These are phyloP conservation scores for Saccharomycopsis sp. DNA, from an alignment of 805 yeast species.

Conservation along the genomic window DNA sequence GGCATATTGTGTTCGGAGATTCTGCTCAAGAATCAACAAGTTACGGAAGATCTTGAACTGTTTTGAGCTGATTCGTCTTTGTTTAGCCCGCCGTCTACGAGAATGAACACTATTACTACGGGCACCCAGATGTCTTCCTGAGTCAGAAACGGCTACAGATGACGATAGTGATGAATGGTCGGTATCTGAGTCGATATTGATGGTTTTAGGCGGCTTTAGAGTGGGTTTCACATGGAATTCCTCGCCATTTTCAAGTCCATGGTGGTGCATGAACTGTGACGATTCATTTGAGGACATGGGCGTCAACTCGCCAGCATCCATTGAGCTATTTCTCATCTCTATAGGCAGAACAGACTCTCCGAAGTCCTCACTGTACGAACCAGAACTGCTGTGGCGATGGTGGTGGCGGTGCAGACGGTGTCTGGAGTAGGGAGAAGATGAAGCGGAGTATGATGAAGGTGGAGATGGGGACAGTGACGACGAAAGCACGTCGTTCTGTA, in stretches of 20 bases:
- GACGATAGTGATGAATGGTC: neutral
- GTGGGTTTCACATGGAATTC: neutral
- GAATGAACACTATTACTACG: neutral
- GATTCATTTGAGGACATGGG: constrained; percentile 11
- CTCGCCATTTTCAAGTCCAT: neutral
- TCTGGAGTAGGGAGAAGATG: neutral
- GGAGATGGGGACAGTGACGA: neutral
- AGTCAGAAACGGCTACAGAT: neutral
- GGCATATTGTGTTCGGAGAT: constrained; percentile 72
- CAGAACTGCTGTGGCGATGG: constrained; percentile 8
- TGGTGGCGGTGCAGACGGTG: neutral
- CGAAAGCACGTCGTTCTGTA: neutral
- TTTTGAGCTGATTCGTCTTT: constrained; percentile 6
- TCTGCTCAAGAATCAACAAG: constrained; percentile 77
- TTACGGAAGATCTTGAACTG: constrained; percentile 63
- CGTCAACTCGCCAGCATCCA: constrained; percentile 1
- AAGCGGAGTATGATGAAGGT: neutral
- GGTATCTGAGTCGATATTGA: neutral
- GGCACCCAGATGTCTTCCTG: neutral
- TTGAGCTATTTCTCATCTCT: neutral
- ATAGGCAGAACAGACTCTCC: neutral
- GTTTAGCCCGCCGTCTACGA: neutral
- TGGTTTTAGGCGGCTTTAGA: neutral
- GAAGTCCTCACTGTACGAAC: neutral
- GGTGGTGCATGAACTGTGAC: neutral